Conservation (phyloP, 805 yeast species). For the Danielia reshetovae region DNA sequence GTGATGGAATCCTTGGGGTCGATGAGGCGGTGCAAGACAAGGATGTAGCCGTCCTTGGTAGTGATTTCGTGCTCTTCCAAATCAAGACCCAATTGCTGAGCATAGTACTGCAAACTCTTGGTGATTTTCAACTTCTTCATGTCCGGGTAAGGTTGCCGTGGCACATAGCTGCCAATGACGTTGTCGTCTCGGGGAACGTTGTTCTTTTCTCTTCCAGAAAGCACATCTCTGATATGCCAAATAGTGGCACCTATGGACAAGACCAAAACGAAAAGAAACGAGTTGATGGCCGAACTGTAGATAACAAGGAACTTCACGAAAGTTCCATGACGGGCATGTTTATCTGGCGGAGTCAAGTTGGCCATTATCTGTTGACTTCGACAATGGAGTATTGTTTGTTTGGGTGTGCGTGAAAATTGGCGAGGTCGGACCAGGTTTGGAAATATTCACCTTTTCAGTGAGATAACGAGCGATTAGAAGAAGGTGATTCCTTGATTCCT, state of each 20-base stretch:
- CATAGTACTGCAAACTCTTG: conserved; percentile 62
- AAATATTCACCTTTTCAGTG: no score
- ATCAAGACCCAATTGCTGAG: conserved; percentile 54
- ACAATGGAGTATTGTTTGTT: background rate
- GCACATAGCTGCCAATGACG: conserved; percentile 22
- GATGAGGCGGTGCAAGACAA: conserved; percentile 61
- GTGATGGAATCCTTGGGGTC: conserved; percentile 40
- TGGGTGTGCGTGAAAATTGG: background rate
- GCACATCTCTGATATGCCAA: conserved; percentile 25
- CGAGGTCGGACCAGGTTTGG: no score
- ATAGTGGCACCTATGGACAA: conserved; percentile 26
- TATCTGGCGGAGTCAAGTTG: conserved; percentile 21
- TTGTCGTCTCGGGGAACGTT: conserved; percentile 21
- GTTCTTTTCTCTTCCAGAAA: conserved; percentile 27
- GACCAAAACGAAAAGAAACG: conserved; percentile 24
- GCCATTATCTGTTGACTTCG: conserved; percentile 4
- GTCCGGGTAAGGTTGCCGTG: conserved; percentile 34
- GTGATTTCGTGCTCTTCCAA: conserved; percentile 55
- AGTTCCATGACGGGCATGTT: conserved; percentile 19
- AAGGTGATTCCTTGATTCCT: no score
- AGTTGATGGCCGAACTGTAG: conserved; percentile 24
- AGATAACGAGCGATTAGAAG: no score
- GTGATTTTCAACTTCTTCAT: conserved; percentile 28
- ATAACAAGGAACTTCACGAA: conserved; percentile 19
- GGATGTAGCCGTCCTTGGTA: conserved; percentile 76